Evolutionary conservation across 768 basidiomycete species (phyloP), one percentile per base, ranked within the genome.

Genomic region (Kwoniella shandongensis): DNA sequence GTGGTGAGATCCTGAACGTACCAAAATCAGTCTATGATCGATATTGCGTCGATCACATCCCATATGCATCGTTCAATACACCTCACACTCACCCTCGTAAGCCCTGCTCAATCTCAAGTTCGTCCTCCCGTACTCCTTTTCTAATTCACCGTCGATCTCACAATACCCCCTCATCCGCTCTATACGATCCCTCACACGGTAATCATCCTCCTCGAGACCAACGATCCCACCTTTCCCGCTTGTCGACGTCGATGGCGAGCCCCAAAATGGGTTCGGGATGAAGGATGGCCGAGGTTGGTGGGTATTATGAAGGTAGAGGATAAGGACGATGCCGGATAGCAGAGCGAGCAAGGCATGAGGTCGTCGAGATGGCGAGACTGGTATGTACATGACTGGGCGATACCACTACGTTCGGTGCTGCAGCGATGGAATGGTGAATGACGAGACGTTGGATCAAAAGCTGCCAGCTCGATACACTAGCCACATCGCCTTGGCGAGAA

Each of bases 81-180:
- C 41, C 29, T 39, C 8, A 5, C 13, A 67, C 71, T 54, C 61
- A 72, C 71, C 71, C 42, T 73, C 71, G 55, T 73, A 73, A n/a
- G 53, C 69, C 40, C 71, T 44, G 8, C 44, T 58, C 60, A 68
- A 18, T 35, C 71, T 40, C 26, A 73, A 38, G 48, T 70, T 73
- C 18, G 59, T 50, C 44, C 71, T 41, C 3, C 71, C 71, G 53
- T 66, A 73, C 39, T 66, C 62, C 25, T 55, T 35, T 44, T 66
- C 69, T 35, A 73, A 70, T 8, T 38, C 41, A 47, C 66, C 60
- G 20, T 57, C 47, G n/a, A 38, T 47, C 13, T 39, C 56, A 35
- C 67, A 69, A 12, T 47, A 40, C 10, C 45, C 46, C 23, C 62
- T 47, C 56, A 63, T 50, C 41, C 55, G 25, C 35, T 54, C 49